phyloP scores from a whole-genome alignment of 331 rosid genomes.

The Rhamnella rubrinervis region DNA sequence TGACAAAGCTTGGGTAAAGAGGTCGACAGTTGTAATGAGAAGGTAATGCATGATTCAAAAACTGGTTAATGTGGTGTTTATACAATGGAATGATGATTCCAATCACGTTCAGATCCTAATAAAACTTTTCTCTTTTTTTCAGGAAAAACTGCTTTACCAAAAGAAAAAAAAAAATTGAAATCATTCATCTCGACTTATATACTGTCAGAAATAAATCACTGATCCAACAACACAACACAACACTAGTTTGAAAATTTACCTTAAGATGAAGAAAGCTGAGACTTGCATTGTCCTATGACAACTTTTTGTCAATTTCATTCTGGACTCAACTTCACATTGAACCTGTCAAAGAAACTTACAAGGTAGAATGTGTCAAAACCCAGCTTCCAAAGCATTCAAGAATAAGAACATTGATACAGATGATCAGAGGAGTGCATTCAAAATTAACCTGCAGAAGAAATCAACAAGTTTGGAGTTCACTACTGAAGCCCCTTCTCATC shows the following conservation, averaged over 20 bases:
- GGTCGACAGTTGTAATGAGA: conserved; percentile 2
- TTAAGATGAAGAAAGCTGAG: not conserved
- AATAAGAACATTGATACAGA: not conserved
- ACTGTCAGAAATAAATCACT: no score
- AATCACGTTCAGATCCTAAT: no score
- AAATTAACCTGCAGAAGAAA: not conserved
- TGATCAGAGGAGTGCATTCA: not conserved
- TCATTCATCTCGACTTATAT: no score
- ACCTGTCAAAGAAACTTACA: no score
- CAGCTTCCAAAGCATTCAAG: not conserved
- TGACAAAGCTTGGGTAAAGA: not conserved
- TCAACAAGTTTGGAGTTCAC: not conserved
- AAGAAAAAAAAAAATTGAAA: no score
- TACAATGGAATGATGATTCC: not conserved
- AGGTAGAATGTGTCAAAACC: not conserved
- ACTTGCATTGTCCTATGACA: not conserved
- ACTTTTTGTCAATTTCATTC: not conserved
- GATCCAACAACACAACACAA: no score
- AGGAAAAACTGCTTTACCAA: no score
- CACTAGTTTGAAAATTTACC: not conserved
- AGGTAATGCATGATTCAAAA: conserved; percentile 4
- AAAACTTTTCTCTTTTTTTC: no score
- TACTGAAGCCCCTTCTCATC: conserved; percentile 8
- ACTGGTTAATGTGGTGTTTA: not conserved
- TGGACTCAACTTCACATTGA: not conserved